Conservation (phyloP, 768 basidiomycete genomes). For the Lactarius evosmus region DNA sequence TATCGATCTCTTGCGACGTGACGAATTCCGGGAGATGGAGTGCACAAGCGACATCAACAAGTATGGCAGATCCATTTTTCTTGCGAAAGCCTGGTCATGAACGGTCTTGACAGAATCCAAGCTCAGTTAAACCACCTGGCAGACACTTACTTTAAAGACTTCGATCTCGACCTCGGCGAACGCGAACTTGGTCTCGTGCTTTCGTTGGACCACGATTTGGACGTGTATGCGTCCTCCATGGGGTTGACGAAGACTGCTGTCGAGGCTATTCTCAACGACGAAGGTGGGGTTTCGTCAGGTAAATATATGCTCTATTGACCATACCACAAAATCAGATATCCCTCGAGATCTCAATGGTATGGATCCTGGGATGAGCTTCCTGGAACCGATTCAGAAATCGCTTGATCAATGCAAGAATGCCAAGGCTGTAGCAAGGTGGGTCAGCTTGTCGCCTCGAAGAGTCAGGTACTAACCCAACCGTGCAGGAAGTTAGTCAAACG, state of each 20-base stretch:
- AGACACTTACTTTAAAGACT: slow-evolving; percentile 78
- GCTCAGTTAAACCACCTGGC: slow-evolving; percentile 92
- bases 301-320: neutral
- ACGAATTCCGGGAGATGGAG: slow-evolving; percentile 92
- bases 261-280: slow-evolving; percentile 66
- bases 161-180: slow-evolving; percentile 87
- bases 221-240: slow-evolving; percentile 90
- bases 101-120: slow-evolving; percentile 58
- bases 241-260: slow-evolving; percentile 88
- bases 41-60: slow-evolving; percentile 87
- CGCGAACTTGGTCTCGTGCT: slow-evolving; percentile 79
- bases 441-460: neutral
- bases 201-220: slow-evolving; percentile 86
- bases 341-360: slow-evolving; percentile 69
- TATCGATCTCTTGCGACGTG: slow-evolving; percentile 74
- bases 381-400: slow-evolving; percentile 77
- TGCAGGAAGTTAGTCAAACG: slow-evolving; percentile 83
- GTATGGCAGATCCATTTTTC: slow-evolving; percentile 44
- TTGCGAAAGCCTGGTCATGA: neutral
- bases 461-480: neutral
- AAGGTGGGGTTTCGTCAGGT: slow-evolving; percentile 46
- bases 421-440: slow-evolving; percentile 68
- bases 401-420: slow-evolving; percentile 79
- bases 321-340: slow-evolving; percentile 49
- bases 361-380: slow-evolving; percentile 70